A percentile compares a stretch with the other conserved stretches of the same genome.
Evolutionary conservation across 108 stramenopile species (phyloP).

Genomic region (Skeletonema potamos): DNA sequence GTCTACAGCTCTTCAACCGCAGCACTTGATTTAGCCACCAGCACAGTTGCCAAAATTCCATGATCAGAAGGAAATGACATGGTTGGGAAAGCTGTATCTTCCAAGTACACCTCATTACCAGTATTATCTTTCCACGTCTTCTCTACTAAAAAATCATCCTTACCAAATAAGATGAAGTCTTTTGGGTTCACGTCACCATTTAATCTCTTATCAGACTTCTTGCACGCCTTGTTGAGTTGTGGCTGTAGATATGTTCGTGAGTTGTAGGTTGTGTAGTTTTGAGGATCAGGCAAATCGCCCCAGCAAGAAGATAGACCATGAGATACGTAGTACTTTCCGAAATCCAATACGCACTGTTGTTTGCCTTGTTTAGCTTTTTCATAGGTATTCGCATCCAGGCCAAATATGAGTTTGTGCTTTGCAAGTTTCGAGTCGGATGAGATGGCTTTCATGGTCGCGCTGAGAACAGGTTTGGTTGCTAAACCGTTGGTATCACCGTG

Average conservation of each 20-base stretch:
- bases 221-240: constrained; percentile 89
- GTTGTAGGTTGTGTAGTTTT: constrained; percentile 76
- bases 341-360: constrained; percentile 77
- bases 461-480: constrained; percentile 79
- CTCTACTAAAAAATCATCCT: constrained; percentile 56
- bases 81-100: constrained; percentile 86
- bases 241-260: constrained; percentile 81
- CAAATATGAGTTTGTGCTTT: constrained; percentile 72
- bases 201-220: constrained; percentile 51
- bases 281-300: constrained; percentile 70
- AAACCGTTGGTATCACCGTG: constrained; percentile 92
- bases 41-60: constrained; percentile 69
- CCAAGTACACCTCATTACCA: constrained; percentile 62
- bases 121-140: constrained; percentile 85
- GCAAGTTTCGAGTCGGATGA: constrained; percentile 21
- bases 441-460: constrained; percentile 64
- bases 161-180: constrained; percentile 83
- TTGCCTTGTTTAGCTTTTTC: constrained; percentile 70
- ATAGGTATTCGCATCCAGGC: constrained; percentile 90
- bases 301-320: constrained; percentile 65
- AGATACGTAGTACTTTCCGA: constrained; percentile 45
- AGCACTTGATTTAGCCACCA: constrained; percentile 37
- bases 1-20: background rate
- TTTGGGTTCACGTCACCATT: constrained; percentile 87
- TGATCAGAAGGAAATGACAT: constrained; percentile 87